Conservation (phyloP, 2,329 filamentous ascomycete genomes). For the Golovinomyces cichoracearum region DNA sequence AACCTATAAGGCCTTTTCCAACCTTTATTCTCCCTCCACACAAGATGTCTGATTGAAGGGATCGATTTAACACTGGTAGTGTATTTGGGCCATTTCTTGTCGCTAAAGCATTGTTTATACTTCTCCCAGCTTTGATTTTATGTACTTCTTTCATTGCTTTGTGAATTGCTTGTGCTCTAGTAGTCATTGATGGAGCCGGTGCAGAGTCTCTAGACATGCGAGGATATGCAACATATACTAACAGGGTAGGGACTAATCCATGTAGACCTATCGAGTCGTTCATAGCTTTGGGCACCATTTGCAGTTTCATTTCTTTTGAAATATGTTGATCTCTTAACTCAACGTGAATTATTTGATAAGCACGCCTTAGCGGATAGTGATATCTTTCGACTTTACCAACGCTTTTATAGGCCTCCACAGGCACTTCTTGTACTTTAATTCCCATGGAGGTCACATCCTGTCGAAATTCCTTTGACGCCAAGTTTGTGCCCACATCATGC, state of each 20-base stretch:
- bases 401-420: constrained; percentile 1
- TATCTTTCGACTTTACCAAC: constrained; percentile 2
- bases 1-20: background rate
- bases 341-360: background rate
- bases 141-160: constrained; percentile 3
- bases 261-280: constrained; percentile 1
- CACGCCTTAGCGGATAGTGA: background rate
- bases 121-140: background rate
- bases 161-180: constrained; percentile 1
- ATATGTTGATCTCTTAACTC: background rate
- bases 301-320: background rate
- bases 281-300: background rate
- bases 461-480: constrained; percentile 2
- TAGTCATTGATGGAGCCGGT: background rate
- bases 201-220: background rate
- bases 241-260: background rate
- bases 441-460: background rate
- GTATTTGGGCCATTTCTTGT: constrained; percentile 2
- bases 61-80: background rate
- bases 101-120: background rate
- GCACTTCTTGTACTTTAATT: background rate
- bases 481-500: constrained; percentile 2
- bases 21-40: constrained; percentile 3
- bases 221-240: constrained; percentile 1
- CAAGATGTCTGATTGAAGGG: constrained; percentile 2